Evolutionary conservation across 2,329 filamentous ascomycete species (phyloP), one percentile per base, ranked within the genome.

Genomic region (Paraphaeosphaeria sporulosa): DNA sequence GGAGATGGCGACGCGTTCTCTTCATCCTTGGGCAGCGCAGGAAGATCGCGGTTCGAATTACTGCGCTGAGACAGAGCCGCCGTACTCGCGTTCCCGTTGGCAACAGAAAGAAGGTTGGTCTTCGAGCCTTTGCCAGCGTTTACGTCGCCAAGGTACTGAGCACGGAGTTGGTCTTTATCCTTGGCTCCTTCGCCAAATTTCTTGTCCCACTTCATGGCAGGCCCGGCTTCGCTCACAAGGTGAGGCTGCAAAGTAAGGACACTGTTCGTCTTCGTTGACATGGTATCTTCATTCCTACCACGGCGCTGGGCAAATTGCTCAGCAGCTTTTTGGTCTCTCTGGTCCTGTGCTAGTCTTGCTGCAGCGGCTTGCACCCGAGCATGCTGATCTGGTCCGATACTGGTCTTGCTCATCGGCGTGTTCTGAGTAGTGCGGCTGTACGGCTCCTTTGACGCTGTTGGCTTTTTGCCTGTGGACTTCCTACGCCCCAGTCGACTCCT

Each of bases 201-300:
- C 77, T 88, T 96, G 34, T 94, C 93, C 95, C 95, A 99, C 78
- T 97, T 96, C 89, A 99, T 90, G 1, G 95, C 95, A 25, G 93
- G 91, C 9, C 91, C 95, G 19, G 94, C 94, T 76, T 97, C 95
- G 55, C 85, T 93, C 71, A 94, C 84, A 63, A 98, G 90, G 55
- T 89, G 86, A 1, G 93, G 91, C 74, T 97, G 94, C 49, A 98
- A 82, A 3, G 93, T 97, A 72, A 97, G 85, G 58, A 96, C 87
- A 66, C 95, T 99, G 77, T 89, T 94, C 3, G 93, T 97, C 84
- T 96, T 97, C 47, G 80, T 79, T 58, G 85, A 82, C 12, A 78
- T 75, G 81, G 85, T 64, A 76, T 87, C 82, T 79, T 86, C 76
- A 78, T 77, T 66, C 61, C 80, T 78, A 82, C 87, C 69, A 76